Percentiles rank a stretch among this genome's conserved stretches.
These are phyloP conservation scores for Rhizopogon salebrosus DNA, from an alignment of 768 basidiomycete genomes.

Conservation along the genomic window DNA sequence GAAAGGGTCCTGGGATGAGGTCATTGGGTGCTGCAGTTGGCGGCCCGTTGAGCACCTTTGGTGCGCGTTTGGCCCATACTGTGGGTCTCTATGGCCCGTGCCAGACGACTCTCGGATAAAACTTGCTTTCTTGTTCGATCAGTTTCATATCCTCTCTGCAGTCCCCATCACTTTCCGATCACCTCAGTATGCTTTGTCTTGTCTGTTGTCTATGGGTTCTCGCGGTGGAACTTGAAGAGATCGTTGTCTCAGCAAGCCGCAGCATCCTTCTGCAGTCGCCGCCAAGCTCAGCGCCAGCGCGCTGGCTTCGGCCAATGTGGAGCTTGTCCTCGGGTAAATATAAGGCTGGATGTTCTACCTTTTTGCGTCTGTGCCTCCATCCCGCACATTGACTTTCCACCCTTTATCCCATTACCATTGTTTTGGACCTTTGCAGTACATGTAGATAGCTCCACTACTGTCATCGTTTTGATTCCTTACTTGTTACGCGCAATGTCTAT, in stretches of 20 bases:
- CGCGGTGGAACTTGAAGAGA: not conserved
- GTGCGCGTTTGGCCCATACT: constrained; percentile 16
- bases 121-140: not conserved
- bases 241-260: not conserved
- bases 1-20: constrained; percentile 1
- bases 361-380: not conserved
- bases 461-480: not conserved
- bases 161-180: constrained; percentile 1
- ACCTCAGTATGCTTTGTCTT: not conserved
- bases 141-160: not conserved
- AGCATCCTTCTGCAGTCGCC: not conserved
- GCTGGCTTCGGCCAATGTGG: constrained; percentile 3
- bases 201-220: not conserved
- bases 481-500: too few relatives aligned
- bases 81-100: constrained; percentile 13
- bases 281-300: not conserved
- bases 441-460: not conserved
- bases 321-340: not conserved
- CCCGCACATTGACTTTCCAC: not conserved
- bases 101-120: constrained; percentile 15
- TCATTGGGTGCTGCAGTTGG: constrained; percentile 18
- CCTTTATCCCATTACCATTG: not conserved
- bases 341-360: not conserved
- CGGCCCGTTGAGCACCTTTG: constrained; percentile 21
- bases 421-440: not conserved